These are phyloP conservation scores for Candolleomyces aberdarensis DNA, from an alignment of 768 basidiomycete genomes.

Conservation along the genomic window DNA sequence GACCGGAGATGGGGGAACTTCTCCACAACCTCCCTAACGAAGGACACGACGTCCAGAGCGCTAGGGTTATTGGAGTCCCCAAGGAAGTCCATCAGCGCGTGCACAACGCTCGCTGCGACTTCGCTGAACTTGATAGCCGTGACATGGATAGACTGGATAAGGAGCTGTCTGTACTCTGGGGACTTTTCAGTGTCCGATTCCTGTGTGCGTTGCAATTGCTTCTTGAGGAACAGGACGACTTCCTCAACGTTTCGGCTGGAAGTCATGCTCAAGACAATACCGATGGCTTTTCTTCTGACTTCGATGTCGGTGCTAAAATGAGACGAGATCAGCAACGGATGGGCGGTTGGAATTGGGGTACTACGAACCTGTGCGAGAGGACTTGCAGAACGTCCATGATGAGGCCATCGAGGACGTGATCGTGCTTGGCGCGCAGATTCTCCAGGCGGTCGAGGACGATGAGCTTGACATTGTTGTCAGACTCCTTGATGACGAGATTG, in stretches of 20 bases:
- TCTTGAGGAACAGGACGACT: constrained; percentile 94
- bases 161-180: constrained; percentile 90
- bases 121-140: constrained; percentile 97
- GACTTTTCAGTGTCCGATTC: constrained; percentile 95
- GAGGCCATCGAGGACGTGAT: constrained; percentile 82
- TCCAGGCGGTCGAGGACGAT: constrained; percentile 95
- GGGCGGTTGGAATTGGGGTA: constrained; percentile 26
- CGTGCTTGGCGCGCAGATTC: constrained; percentile 76
- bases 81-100: constrained; percentile 91
- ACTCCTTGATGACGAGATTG: constrained; percentile 88
- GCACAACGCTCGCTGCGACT: constrained; percentile 92
- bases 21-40: constrained; percentile 84
- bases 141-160: constrained; percentile 96
- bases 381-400: constrained; percentile 97
- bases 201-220: constrained; percentile 91
- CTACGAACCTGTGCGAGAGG: constrained; percentile 49
- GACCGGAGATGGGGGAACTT: constrained; percentile 88
- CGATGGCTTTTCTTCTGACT: constrained; percentile 89
- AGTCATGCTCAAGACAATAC: constrained; percentile 88
- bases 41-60: constrained; percentile 89
- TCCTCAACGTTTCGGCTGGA: constrained; percentile 95
- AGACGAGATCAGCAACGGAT: constrained; percentile 1
- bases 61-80: constrained; percentile 94
- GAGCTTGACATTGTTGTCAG: constrained; percentile 98
- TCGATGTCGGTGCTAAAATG: constrained; percentile 83